Evolutionary conservation across 106 monocot species (phyloP), one percentile per base, ranked within the genome.

Genomic region (Triglochin maritima): DNA sequence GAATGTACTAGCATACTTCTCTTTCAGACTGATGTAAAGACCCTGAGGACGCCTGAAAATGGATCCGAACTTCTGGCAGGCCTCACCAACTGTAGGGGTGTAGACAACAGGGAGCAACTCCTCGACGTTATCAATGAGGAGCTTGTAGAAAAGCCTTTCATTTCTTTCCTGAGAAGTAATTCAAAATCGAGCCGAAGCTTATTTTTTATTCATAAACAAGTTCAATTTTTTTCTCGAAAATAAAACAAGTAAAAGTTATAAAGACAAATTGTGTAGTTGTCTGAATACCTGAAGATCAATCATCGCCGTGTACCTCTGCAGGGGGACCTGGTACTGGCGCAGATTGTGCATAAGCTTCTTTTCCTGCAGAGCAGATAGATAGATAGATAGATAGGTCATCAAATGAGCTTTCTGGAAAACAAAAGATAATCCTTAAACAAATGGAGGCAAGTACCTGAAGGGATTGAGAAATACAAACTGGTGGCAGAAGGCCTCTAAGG

Each of bases 81-180:
- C 93, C 78, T 88, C 86, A 15, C 93, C 93, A 13, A 93, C 93
- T 42, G 93, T 93, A 15, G 93, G 93, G 16, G 93, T 93, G 77
- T 93, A 93, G 4, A 93, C 93, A 75, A 93, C 72, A 1, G 93
- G 93, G 46, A 93, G 85, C 64, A 93, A 52, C 70, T 93, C 93
- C 79, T 85, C 93, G 13, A 93, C 93, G 80, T 93, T 79, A 69
- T 93, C 85, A 46, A 93, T 74, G n/a, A 93, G 75, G 71, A 93
- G 85, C 76, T 88, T 88, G 79, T 93, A 93, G 83, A 93, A 93
- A 51, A 93, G 93, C 68, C 88, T 93, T 79, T 88, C 83, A 51
- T 93, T 93, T 63, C 81, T 81, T 72, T 88, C 93, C 93, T 93
- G 78, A 46, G 14, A 47, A 69, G 2, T 6, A 12, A 52, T 63